Conservation (phyloP, 116 monocot species). For the Zostera marina region DNA sequence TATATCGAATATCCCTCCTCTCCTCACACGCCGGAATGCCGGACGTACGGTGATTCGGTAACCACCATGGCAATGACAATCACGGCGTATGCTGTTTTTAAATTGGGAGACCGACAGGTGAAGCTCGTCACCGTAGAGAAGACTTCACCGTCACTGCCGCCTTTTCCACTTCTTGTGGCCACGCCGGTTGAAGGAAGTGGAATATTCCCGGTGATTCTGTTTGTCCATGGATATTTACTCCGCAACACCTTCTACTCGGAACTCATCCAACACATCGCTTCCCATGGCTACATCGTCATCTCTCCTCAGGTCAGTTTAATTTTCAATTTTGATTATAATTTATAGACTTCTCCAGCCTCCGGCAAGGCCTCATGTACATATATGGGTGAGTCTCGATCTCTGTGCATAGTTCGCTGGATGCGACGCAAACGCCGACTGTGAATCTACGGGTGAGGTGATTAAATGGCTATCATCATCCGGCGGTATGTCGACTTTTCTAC, state of each 20-base stretch:
- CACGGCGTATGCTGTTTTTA: constrained; percentile 17
- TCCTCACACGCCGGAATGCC: too few relatives aligned
- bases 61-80: neutral
- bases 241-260: constrained; percentile 56
- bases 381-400: neutral
- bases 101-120: constrained; percentile 13
- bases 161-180: constrained; percentile 43
- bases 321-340: neutral
- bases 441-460: constrained; percentile 19
- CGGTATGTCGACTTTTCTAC: constrained; percentile 20
- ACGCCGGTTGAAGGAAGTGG: constrained; percentile 35
- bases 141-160: constrained; percentile 2
- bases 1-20: too few relatives aligned
- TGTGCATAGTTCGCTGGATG: constrained; percentile 41
- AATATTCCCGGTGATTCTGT: constrained; percentile 39
- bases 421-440: constrained; percentile 46
- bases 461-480: constrained; percentile 28
- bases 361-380: neutral
- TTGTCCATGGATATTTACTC: constrained; percentile 48
- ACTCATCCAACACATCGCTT: constrained; percentile 48
- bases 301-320: constrained; percentile 51
- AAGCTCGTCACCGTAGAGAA: constrained; percentile 7
- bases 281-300: constrained; percentile 81
- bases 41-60: too few relatives aligned
- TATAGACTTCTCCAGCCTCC: neutral